phyloP scores from a whole-genome alignment of 768 basidiomycete genomes.

The Lentinula sp. region DNA sequence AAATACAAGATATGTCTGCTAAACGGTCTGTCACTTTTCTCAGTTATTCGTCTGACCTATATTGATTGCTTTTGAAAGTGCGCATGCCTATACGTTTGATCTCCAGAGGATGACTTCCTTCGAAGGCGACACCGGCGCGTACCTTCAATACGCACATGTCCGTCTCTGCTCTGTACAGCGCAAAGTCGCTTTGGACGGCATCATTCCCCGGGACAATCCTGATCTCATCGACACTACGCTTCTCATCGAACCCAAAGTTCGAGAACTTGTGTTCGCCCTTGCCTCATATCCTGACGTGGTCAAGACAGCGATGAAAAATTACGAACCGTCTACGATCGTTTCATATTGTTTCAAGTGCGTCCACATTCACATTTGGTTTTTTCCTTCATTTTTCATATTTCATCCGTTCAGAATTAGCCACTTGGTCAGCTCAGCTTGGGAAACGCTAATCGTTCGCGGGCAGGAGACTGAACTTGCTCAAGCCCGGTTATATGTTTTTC shows the following conservation, averaged over 20 bases:
- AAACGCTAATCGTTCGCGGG: slow-evolving; percentile 32
- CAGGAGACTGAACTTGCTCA: slow-evolving; percentile 21
- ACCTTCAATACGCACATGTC: slow-evolving; percentile 51
- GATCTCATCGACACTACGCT: slow-evolving; percentile 27
- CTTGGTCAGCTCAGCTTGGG: slow-evolving; percentile 36
- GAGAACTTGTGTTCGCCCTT: slow-evolving; percentile 37
- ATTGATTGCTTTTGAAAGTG: not conserved
- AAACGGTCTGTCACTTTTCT: not conserved
- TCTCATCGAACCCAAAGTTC: slow-evolving; percentile 34
- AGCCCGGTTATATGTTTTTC: slow-evolving; percentile 15
- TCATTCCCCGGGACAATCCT: slow-evolving; percentile 17
- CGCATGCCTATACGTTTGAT: slow-evolving; percentile 37
- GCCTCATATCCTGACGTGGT: slow-evolving; percentile 39
- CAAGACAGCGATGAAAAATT: slow-evolving; percentile 27
- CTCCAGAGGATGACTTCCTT: slow-evolving; percentile 43
- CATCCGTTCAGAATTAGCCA: slow-evolving; percentile 15
- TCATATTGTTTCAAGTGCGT: slow-evolving; percentile 20
- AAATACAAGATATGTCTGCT: slow-evolving; percentile 19
- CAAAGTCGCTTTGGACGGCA: slow-evolving; percentile 29
- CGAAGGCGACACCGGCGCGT: slow-evolving; percentile 43
- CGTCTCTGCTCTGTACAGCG: slow-evolving; percentile 43
- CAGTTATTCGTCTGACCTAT: not conserved
- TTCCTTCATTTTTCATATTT: not conserved
- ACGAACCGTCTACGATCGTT: slow-evolving; percentile 37
- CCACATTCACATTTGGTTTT: too few species aligned